Evolutionary conservation across 164 flowering plant species (phyloP).

Genomic region (Cinnamomum micranthum): DNA sequence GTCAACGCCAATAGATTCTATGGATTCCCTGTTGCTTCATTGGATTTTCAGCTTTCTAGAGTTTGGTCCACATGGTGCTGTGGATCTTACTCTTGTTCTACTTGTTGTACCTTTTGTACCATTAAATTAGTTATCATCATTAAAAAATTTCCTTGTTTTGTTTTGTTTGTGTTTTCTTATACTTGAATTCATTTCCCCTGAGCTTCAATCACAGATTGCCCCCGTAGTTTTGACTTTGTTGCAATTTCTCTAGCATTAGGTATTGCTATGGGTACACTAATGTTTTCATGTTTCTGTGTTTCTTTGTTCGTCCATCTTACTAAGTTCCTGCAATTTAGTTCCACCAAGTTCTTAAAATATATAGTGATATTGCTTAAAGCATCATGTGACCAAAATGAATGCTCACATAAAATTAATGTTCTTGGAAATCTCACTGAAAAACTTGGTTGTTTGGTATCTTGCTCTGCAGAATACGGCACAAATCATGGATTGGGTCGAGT

Average conservation of each 20-base stretch:
- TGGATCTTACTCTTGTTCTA: too few relatives aligned
- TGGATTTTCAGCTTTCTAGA: too few relatives aligned
- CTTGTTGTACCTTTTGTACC: too few relatives aligned
- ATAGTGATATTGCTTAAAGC: neutral
- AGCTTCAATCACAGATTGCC: too few relatives aligned
- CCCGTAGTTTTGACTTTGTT: too few relatives aligned
- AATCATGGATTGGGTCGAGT: constrained; percentile 61
- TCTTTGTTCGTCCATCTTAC: neutral
- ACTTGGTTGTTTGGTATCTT: neutral
- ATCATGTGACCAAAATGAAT: neutral
- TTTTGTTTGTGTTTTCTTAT: neutral
- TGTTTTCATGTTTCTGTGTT: neutral
- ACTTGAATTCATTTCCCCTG: neutral
- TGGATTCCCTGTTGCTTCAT: too few relatives aligned
- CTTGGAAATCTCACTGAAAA: neutral
- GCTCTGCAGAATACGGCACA: constrained; percentile 75
- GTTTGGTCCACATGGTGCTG: too few relatives aligned
- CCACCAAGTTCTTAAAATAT: neutral
- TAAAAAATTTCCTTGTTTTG: neutral
- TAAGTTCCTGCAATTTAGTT: neutral
- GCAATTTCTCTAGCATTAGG: neutral
- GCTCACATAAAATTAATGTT: neutral
- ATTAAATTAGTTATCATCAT: too few relatives aligned
- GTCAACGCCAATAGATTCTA: too few relatives aligned
- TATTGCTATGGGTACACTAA: neutral